Evolutionary conservation across 108 stramenopile species (phyloP), one percentile per base, ranked within the genome.

Genomic region (Pseudonitzschia pungens): DNA sequence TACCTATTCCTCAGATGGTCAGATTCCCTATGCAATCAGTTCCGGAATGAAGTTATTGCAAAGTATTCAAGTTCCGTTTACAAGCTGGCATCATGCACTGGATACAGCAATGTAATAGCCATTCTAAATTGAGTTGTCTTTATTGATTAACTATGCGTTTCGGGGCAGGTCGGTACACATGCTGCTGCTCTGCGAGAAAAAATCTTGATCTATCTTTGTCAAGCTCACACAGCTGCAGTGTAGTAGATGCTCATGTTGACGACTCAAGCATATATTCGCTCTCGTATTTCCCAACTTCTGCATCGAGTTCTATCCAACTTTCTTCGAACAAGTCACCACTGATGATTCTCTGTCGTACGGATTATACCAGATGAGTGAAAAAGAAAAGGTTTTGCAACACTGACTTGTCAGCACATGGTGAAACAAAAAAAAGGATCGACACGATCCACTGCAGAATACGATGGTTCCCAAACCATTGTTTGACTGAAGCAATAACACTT

Each of bases 271-370:
- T 60, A 59, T 72, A 86, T 32, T 80, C 85, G 41, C 80, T 65
- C 32, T 82, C 76, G 70, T 87, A 87, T 40, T 31, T 24, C 29
- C 79, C 77, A 12, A 98, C 97, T 82, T 96, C 96, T 5, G 87
- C 93, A 81, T 99, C 99, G 12, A 99, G 89, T 72, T 99, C 94
- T 43, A 92, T 96, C 99, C 99, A 99, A 79, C 92, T 93, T 74
- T 99, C 96, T 27, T 93, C 76, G 71, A 99, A 99, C 31, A 97
- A 78, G n/a, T 88, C 78, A 1, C 97, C 98, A 44, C 83, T 84
- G 59, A 97, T 98, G 52, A 99, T 92, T 55, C 99, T 82, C 69
- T 65, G 64, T 36, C 2, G n/a, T 42, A n/a, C n/a, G n/a, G n/a
- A n/a, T n/a, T n/a, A n/a, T n/a, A 27, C n/a, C 26, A 65, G 41